Conservation (phyloP, 208 protist genomes). For the Crithidia expoeki region DNA sequence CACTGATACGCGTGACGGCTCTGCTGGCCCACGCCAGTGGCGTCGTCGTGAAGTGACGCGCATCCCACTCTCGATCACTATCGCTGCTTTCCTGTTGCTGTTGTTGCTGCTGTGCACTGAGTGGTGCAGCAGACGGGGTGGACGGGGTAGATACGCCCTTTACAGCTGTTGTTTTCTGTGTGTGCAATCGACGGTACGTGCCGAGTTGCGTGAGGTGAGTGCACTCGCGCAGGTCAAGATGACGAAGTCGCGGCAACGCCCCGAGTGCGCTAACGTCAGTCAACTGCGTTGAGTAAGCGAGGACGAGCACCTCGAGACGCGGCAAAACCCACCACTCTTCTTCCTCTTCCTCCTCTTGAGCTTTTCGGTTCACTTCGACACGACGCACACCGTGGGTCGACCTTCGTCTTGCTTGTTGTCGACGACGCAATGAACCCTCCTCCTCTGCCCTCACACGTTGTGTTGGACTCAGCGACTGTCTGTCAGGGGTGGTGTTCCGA, state of each 20-base stretch:
- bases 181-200: not conserved
- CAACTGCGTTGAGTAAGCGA: conserved; percentile 22
- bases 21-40: conserved; percentile 4
- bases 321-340: conserved; percentile 9
- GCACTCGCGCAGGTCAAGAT: conserved; percentile 24
- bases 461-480: too few species aligned
- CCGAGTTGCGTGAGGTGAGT: conserved; percentile 2
- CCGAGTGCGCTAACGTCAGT: conserved; percentile 25
- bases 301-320: conserved; percentile 22
- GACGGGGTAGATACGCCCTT: too few species aligned
- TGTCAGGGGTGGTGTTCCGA: too few species aligned
- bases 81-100: not conserved
- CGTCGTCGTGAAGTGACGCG: not conserved
- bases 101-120: not conserved
- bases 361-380: not conserved
- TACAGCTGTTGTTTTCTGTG: too few species aligned
- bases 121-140: not conserved
- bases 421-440: too few species aligned
- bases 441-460: too few species aligned
- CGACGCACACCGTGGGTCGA: too few species aligned
- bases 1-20: not conserved
- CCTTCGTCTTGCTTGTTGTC: too few species aligned
- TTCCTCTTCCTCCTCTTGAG: not conserved
- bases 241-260: conserved; percentile 14
- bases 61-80: not conserved